These are phyloP conservation scores for Ceratocystis lukuohia DNA, from an alignment of 2,329 filamentous ascomycete species.

Conservation along the genomic window DNA sequence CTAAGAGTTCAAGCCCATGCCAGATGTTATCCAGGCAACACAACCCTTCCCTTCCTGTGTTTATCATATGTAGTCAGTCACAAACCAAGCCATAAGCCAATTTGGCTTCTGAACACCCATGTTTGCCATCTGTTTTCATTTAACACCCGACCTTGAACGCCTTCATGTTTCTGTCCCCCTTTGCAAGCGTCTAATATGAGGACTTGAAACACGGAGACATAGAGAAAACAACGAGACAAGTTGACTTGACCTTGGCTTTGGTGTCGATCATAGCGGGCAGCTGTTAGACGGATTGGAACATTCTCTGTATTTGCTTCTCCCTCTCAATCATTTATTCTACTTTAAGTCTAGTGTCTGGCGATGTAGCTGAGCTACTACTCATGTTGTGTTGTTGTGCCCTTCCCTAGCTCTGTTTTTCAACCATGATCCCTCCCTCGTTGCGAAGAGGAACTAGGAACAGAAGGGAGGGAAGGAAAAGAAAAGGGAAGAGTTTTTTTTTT, in stretches of 20 bases:
- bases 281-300: not conserved
- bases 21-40: not conserved
- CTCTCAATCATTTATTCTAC: not conserved
- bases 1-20: not conserved
- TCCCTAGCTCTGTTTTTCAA: not conserved
- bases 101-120: not conserved
- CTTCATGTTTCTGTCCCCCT: too few relatives aligned
- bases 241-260: not conserved
- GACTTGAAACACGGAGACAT: constrained; percentile 3
- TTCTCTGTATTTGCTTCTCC: not conserved
- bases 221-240: not conserved
- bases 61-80: not conserved
- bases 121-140: too few relatives aligned
- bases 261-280: not conserved
- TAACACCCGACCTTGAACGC: too few relatives aligned
- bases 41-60: not conserved
- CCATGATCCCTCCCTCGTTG: not conserved
- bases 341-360: not conserved
- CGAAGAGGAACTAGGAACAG: not conserved
- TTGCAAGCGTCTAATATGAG: too few relatives aligned
- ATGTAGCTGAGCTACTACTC: too few relatives aligned
- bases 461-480: not conserved
- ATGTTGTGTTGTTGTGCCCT: not conserved
- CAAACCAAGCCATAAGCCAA: too few relatives aligned
- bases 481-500: not conserved